Percentiles rank a stretch among this genome's conserved stretches.
Evolutionary conservation across 2,329 filamentous ascomycete species (phyloP).

Genomic region (Samsoniella hepiali): DNA sequence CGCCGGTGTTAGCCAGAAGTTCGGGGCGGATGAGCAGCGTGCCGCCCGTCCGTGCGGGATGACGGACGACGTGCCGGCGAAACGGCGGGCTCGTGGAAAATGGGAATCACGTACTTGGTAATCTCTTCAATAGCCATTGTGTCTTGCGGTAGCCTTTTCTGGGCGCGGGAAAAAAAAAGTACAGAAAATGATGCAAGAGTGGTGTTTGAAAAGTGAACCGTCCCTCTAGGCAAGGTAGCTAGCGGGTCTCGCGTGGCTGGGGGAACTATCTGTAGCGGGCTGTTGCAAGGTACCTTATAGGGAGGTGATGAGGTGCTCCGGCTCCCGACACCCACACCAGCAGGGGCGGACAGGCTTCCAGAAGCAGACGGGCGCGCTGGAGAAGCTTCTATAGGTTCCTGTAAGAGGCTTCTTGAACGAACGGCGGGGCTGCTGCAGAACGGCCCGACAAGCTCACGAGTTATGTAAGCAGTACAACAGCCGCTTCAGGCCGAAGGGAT

Average conservation of each 20-base stretch:
- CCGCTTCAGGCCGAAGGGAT: no score
- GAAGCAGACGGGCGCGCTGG: neutral
- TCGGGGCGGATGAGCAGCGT: no score
- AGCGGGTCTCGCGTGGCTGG: neutral
- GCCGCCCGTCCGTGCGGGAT: neutral
- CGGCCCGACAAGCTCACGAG: no score
- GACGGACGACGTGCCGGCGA: no score
- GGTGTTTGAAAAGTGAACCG: neutral
- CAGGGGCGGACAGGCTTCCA: neutral
- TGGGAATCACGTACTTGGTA: slow-evolving; percentile 11
- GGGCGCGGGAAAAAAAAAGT: neutral
- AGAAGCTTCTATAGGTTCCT: neutral
- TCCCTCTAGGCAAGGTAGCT: neutral
- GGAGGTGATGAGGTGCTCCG: no score
- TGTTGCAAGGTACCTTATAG: no score
- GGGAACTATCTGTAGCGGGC: no score
- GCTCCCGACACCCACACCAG: neutral
- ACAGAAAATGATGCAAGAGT: neutral
- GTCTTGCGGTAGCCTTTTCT: neutral
- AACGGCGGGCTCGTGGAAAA: neutral
- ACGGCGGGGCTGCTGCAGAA: neutral
- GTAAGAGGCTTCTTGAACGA: neutral
- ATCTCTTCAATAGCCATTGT: slow-evolving; percentile 18
- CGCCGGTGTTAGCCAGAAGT: slow-evolving; percentile 1
- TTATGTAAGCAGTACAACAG: no score